Conservation (phyloP, 2,329 filamentous ascomycete genomes). For the Colletotrichum sp. region DNA sequence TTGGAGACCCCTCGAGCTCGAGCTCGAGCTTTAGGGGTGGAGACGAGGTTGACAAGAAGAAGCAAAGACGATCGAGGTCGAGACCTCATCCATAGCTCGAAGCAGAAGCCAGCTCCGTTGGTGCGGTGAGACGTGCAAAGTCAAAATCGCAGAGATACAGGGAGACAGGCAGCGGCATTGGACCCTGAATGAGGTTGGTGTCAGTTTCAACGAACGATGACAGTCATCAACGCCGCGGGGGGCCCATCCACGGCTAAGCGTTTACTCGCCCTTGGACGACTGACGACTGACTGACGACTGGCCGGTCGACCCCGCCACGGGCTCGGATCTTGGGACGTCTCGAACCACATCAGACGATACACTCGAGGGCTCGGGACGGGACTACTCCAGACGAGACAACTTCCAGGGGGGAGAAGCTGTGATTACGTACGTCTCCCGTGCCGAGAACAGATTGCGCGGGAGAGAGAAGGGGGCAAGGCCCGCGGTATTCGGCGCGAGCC, state of each 20-base stretch:
- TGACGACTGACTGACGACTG: neutral
- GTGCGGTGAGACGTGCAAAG: neutral
- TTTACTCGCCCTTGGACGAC: neutral
- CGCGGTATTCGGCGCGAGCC: neutral
- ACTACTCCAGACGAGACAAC: neutral
- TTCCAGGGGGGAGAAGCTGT: neutral
- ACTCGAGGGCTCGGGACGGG: neutral
- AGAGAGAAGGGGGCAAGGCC: neutral
- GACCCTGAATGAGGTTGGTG: conserved; percentile 7
- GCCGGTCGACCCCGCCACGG: neutral
- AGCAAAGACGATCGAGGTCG: neutral
- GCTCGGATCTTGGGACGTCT: conserved; percentile 2
- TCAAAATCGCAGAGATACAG: neutral
- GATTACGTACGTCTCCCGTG: neutral
- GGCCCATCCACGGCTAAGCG: neutral
- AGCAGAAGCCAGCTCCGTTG: conserved; percentile 8
- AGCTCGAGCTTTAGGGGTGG: neutral
- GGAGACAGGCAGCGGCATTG: conserved; percentile 9
- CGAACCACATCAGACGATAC: conserved; percentile 17
- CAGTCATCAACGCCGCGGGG: neutral
- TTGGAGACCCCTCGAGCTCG: neutral
- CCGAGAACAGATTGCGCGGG: neutral
- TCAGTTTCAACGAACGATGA: conserved; percentile 2
- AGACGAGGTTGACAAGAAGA: neutral
- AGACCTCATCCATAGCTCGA: neutral